Evolutionary conservation across 2,329 filamentous ascomycete genomes (phyloP).

Genomic region (Dothideomycetes sp.): DNA sequence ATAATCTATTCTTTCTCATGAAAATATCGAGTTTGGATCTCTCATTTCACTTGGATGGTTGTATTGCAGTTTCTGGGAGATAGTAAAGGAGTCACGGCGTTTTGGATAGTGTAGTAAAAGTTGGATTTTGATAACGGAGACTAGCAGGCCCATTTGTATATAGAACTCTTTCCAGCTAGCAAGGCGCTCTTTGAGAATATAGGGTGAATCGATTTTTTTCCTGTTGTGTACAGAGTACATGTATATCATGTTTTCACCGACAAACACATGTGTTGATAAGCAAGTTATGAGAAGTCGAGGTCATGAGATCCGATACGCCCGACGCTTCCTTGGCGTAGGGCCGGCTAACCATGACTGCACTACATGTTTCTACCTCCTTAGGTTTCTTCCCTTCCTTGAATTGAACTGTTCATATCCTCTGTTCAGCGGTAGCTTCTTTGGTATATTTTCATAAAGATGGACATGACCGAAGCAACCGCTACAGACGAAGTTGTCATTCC

Average conservation of each 20-base stretch:
- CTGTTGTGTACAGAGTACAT: background rate
- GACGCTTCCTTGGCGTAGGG: too few relatives aligned
- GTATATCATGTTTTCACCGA: background rate
- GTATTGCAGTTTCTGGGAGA: background rate
- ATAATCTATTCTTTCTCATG: too few relatives aligned
- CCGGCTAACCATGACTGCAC: too few relatives aligned
- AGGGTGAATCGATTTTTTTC: too few relatives aligned
- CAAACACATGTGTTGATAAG: background rate
- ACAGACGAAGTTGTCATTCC: conserved; percentile 50
- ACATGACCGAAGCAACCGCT: conserved; percentile 1
- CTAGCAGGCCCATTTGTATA: conserved; percentile 1
- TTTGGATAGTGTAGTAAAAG: background rate
- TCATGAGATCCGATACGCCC: too few relatives aligned
- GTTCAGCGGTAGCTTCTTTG: background rate
- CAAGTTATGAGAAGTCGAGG: conserved; percentile 1
- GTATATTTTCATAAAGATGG: background rate
- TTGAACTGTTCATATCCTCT: too few relatives aligned
- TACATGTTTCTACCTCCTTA: too few relatives aligned
- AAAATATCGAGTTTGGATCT: too few relatives aligned
- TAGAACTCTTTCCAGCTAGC: conserved; percentile 7
- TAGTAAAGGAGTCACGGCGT: conserved; percentile 1
- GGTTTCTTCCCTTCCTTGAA: conserved; percentile 4
- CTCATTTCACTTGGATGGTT: too few relatives aligned
- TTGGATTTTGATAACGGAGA: too few relatives aligned
- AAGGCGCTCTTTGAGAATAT: conserved; percentile 1